Evolutionary conservation across 495 filamentous ascomycete genomes (phyloP).

Genomic region (Parachaetomium inaequale): DNA sequence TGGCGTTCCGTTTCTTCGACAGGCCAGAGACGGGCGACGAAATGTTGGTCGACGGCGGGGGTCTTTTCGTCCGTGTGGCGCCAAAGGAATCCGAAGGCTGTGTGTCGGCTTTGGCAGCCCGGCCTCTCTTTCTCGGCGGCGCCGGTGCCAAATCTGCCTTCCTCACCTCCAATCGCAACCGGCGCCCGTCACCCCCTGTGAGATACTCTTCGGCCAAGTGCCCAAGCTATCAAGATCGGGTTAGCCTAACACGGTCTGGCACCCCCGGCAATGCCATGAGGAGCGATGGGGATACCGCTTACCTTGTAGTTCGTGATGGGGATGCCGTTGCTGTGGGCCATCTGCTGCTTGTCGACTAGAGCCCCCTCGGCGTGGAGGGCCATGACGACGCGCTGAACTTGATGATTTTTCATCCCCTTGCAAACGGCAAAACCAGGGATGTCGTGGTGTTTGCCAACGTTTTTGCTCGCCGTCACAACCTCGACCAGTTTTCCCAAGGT

Average conservation of each 20-base stretch:
- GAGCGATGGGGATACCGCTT: constrained; percentile 11
- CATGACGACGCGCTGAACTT: constrained; percentile 49
- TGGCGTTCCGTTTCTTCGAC: constrained; percentile 44
- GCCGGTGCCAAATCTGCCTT: background rate
- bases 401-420: constrained; percentile 43
- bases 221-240: constrained; percentile 35
- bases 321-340: constrained; percentile 33
- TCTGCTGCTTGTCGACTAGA: constrained; percentile 47
- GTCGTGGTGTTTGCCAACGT: constrained; percentile 31
- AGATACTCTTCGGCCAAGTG: constrained; percentile 2
- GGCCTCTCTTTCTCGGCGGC: background rate
- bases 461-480: constrained; percentile 43
- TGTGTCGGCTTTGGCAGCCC: background rate
- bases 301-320: constrained; percentile 41
- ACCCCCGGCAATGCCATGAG: background rate
- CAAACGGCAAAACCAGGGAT: constrained; percentile 39
- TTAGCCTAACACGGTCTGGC: background rate
- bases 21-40: constrained; percentile 66
- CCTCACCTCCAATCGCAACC: constrained; percentile 15
- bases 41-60: constrained; percentile 71
- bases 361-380: constrained; percentile 39
- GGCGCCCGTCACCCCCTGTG: background rate
- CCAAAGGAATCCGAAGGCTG: background rate
- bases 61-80: constrained; percentile 17
- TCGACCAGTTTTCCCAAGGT: constrained; percentile 54